phyloP scores from a whole-genome alignment of 2,329 filamentous ascomycete genomes.

The Fusarium paranaense region DNA sequence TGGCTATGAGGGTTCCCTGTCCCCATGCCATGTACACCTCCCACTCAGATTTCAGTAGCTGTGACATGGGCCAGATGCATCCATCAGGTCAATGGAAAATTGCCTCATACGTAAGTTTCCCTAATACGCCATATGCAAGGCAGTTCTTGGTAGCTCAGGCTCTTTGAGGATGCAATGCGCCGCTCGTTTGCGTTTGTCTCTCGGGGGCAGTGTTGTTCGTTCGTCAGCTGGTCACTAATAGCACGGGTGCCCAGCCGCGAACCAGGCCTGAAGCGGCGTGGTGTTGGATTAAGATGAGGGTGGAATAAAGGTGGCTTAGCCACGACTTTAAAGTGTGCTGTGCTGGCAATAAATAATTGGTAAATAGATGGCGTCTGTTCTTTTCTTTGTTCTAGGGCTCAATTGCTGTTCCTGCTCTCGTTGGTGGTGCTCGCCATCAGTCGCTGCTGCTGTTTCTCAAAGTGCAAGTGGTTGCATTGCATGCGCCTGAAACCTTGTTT shows the following conservation, averaged over 20 bases:
- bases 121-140: not conserved
- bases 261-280: slow-evolving; percentile 29
- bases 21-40: not conserved
- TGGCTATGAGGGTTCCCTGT: not conserved
- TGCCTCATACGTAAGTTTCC: not conserved
- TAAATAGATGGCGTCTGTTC: not conserved
- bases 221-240: not conserved
- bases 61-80: not conserved
- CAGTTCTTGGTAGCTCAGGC: not conserved
- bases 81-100: not conserved
- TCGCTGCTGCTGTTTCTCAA: slow-evolving; percentile 2
- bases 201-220: slow-evolving; percentile 17
- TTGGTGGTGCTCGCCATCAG: not conserved
- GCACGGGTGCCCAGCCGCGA: not conserved
- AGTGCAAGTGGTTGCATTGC: slow-evolving; percentile 29
- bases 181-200: not conserved
- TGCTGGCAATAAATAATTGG: slow-evolving; percentile 13
- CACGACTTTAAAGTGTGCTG: slow-evolving; percentile 18
- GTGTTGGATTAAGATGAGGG: slow-evolving; percentile 9
- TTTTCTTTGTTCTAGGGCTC: not conserved
- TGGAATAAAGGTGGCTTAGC: slow-evolving; percentile 26
- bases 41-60: not conserved
- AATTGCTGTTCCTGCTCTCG: not conserved
- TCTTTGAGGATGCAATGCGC: not conserved
- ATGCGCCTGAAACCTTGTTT: slow-evolving; percentile 9